Percentiles rank a stretch among this genome's conserved stretches.
phyloP scores from a whole-genome alignment of 371 early-diverging fungal genomes.

The Mucor sp. region DNA sequence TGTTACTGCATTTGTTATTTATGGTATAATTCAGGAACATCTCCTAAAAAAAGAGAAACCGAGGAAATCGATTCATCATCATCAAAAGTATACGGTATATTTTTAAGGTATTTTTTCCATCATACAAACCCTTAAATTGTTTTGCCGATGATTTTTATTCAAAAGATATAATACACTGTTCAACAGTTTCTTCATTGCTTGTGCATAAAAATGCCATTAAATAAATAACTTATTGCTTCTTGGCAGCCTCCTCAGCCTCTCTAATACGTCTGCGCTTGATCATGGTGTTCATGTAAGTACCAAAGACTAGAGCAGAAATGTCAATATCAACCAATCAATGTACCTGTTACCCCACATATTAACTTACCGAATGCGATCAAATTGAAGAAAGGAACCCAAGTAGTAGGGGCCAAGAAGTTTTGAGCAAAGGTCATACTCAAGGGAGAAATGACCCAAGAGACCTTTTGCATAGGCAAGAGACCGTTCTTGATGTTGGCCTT shows the following conservation, averaged over 20 bases:
- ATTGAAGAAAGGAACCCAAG: slow-evolving; percentile 94
- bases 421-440: slow-evolving; percentile 75
- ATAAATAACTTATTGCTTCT: slow-evolving; percentile 33
- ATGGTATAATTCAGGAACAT: neutral
- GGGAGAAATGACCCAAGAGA: slow-evolving; percentile 83
- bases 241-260: slow-evolving; percentile 40
- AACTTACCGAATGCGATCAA: slow-evolving; percentile 69
- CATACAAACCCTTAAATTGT: neutral
- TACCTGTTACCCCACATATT: neutral
- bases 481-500: slow-evolving; percentile 58
- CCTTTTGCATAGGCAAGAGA: slow-evolving; percentile 76
- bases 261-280: slow-evolving; percentile 65
- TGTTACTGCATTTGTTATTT: too few species aligned
- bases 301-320: slow-evolving; percentile 52
- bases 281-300: slow-evolving; percentile 81
- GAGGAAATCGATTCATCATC: neutral
- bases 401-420: slow-evolving; percentile 70
- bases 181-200: neutral
- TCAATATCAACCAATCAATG: neutral
- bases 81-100: neutral
- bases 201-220: neutral
- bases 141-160: neutral
- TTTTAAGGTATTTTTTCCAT: neutral
- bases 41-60: neutral
- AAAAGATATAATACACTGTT: neutral